phyloP scores from a whole-genome alignment of 129 eudicot genomes.

The Ambrosia trifida region DNA sequence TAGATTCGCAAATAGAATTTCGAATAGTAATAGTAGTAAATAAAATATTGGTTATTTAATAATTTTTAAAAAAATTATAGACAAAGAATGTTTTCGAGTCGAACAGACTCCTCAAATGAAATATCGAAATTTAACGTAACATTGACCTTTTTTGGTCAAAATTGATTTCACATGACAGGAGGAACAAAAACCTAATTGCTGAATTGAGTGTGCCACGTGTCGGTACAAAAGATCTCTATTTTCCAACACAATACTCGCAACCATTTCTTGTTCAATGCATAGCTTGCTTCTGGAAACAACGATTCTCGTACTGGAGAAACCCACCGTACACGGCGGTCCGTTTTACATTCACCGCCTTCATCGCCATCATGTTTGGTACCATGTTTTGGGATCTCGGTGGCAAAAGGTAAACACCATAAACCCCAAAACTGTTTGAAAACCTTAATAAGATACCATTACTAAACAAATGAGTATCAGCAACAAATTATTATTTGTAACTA shows the following conservation, averaged over 20 bases:
- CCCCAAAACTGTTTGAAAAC: neutral
- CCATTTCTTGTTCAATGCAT: constrained; percentile 38
- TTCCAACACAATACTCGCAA: constrained; percentile 46
- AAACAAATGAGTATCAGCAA: too few species aligned
- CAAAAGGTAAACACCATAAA: constrained; percentile 33
- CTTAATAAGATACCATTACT: too few species aligned
- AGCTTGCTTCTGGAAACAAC: constrained; percentile 63
- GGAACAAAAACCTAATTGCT: constrained; percentile 46
- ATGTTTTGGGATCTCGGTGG: constrained; percentile 60
- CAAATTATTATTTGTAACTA: too few species aligned
- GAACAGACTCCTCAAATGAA: too few species aligned
- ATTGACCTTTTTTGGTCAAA: neutral
- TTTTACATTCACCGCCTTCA: constrained; percentile 38
- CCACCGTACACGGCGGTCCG: constrained; percentile 52
- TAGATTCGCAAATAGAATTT: too few species aligned
- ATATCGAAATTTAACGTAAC: neutral
- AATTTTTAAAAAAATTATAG: too few species aligned
- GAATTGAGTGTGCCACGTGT: constrained; percentile 46
- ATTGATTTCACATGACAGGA: constrained; percentile 13
- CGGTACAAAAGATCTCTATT: constrained; percentile 43
- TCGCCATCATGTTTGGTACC: constrained; percentile 49
- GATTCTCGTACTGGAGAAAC: constrained; percentile 52
- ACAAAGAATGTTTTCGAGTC: too few species aligned
- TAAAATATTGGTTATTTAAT: too few species aligned
- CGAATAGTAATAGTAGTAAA: too few species aligned